A percentile compares a stretch with the other conserved stretches of the same genome.
These are phyloP conservation scores for Coemansia reversa DNA, from an alignment of 192 early-diverging fungal species.

Conservation along the genomic window DNA sequence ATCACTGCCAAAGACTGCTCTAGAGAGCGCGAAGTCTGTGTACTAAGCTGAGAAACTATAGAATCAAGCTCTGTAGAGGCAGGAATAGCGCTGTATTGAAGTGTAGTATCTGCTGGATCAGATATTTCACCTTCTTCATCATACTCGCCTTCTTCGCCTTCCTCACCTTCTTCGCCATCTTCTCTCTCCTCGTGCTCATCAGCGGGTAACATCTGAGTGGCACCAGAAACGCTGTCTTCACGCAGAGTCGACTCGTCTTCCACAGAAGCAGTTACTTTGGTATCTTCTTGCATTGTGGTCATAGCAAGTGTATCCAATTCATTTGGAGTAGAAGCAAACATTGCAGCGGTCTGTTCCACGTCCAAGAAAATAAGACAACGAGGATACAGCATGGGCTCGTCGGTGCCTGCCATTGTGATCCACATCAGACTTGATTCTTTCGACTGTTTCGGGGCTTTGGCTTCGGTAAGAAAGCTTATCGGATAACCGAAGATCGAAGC, in stretches of 20 bases:
- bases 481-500: constrained; percentile 39
- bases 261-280: background rate
- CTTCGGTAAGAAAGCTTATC: constrained; percentile 1
- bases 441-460: background rate
- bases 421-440: constrained; percentile 23
- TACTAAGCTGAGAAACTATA: constrained; percentile 10
- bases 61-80: constrained; percentile 19
- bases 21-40: constrained; percentile 9
- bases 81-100: background rate
- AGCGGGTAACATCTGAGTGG: background rate
- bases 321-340: background rate
- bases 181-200: constrained; percentile 25
- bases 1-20: constrained; percentile 31
- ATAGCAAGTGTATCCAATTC: background rate
- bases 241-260: background rate
- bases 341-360: background rate
- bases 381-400: constrained; percentile 48
- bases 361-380: constrained; percentile 32
- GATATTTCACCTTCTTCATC: constrained; percentile 54
- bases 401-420: constrained; percentile 15
- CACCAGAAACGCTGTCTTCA: background rate
- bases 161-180: constrained; percentile 17
- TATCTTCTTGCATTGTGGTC: background rate
- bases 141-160: constrained; percentile 38
- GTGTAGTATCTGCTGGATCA: constrained; percentile 13